Evolutionary conservation across 2,329 filamentous ascomycete species (phyloP).

Genomic region (Magnaporthiopsis incrustans): DNA sequence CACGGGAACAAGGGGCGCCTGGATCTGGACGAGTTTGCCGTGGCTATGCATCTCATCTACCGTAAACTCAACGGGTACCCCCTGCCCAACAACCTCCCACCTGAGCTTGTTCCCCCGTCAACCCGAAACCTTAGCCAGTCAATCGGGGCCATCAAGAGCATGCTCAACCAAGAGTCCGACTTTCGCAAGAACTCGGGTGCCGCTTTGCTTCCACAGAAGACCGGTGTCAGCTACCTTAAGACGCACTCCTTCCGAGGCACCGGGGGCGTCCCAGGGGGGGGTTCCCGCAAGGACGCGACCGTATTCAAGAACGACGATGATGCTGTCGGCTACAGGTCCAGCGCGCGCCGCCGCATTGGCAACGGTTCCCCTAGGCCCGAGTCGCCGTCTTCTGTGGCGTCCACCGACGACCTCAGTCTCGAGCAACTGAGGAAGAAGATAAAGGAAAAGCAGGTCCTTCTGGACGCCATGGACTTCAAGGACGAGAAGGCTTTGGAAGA

Average conservation of each 20-base stretch:
- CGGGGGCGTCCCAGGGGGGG: slow-evolving; percentile 45
- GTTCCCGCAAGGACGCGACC: slow-evolving; percentile 79
- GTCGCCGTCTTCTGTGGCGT: slow-evolving; percentile 59
- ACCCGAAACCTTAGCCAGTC: slow-evolving; percentile 89
- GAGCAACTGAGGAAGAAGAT: slow-evolving; percentile 92
- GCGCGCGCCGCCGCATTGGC: slow-evolving; percentile 76
- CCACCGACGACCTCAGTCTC: slow-evolving; percentile 72
- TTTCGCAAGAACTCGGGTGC: slow-evolving; percentile 82
- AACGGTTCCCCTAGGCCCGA: slow-evolving; percentile 72
- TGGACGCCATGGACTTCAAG: slow-evolving; percentile 94
- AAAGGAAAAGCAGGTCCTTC: slow-evolving; percentile 83
- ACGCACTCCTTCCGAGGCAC: slow-evolving; percentile 79
- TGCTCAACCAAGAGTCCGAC: slow-evolving; percentile 85
- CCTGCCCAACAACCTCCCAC: slow-evolving; percentile 75
- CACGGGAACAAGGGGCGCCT: slow-evolving; percentile 89
- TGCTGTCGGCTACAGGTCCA: slow-evolving; percentile 85
- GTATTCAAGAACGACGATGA: slow-evolving; percentile 97
- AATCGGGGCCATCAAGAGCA: slow-evolving; percentile 83
- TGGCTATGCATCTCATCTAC: slow-evolving; percentile 99
- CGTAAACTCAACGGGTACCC: slow-evolving; percentile 94
- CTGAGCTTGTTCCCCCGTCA: slow-evolving; percentile 89
- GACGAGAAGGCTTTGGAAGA: slow-evolving; percentile 87
- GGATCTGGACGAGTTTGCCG: slow-evolving; percentile 94
- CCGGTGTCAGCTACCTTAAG: slow-evolving; percentile 97
- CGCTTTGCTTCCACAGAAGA: slow-evolving; percentile 85